Conservation (phyloP, 2,329 filamentous ascomycete species). For the Colletotrichum tabaci region DNA sequence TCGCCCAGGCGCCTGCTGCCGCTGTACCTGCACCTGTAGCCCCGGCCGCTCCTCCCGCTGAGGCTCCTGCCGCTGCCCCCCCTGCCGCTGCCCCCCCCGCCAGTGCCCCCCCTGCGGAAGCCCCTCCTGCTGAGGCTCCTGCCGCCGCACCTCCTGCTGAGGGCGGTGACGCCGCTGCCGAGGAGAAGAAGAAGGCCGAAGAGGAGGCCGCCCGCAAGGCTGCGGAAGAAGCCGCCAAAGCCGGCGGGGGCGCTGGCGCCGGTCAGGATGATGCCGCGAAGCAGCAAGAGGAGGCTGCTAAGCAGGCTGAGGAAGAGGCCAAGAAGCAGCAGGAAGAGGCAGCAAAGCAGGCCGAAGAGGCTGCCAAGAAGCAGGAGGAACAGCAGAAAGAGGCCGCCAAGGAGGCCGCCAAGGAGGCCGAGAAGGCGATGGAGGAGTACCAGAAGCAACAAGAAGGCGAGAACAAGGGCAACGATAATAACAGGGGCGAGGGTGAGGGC, state of each 20-base stretch:
- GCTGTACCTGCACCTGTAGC: constrained; percentile 11
- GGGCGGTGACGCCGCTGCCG: constrained; percentile 29
- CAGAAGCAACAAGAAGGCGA: constrained; percentile 14
- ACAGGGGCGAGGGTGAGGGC: constrained; percentile 42
- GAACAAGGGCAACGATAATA: constrained; percentile 19
- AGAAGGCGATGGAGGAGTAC: constrained; percentile 25
- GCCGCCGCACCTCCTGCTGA: constrained; percentile 12
- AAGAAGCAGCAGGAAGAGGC: constrained; percentile 28
- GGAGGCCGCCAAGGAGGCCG: constrained; percentile 34
- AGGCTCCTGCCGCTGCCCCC: neutral
- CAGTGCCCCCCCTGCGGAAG: neutral
- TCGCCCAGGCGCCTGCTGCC: constrained; percentile 17
- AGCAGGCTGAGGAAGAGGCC: constrained; percentile 13
- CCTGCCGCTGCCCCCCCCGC: neutral
- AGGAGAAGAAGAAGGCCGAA: constrained; percentile 39
- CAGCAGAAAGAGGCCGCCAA: constrained; percentile 24
- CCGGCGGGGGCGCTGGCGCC: neutral
- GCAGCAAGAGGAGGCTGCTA: neutral
- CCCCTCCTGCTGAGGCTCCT: neutral
- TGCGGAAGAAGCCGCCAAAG: constrained; percentile 5
- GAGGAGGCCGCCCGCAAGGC: constrained; percentile 32
- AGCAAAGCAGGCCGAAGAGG: constrained; percentile 17
- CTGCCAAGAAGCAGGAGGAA: constrained; percentile 22
- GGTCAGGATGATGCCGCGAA: constrained; percentile 3
- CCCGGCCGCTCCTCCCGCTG: constrained; percentile 3